Base-by-base conservation (phyloP, 2,329 filamentous ascomycete genomes). In the Clarireedia hainanense region DNA sequence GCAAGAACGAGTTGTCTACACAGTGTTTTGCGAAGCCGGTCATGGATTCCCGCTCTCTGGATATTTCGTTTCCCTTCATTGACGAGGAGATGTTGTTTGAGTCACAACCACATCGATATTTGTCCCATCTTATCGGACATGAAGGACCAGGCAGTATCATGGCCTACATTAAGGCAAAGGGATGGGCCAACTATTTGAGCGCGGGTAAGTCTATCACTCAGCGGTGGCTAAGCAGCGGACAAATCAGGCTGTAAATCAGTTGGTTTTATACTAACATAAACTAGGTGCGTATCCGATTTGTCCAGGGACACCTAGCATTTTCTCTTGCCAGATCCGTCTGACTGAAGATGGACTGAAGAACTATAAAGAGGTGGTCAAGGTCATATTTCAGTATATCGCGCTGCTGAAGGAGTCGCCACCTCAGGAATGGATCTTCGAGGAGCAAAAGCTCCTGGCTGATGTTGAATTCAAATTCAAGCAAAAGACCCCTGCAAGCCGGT, bases 391-490 rank as follows among this genome's bases (percentile, higher is more conserved):
- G 69, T 99, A 99, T 66, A 84, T 97, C 60, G 84, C 90, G 10
- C 81, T 99, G 70, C 80, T 99, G 55, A 84, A 84, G 60, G 88
- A 95, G 65, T 79, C 80, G 2, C 81, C 86, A 5, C 91, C 92
- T 0, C 86, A 95, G 63, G 78, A 95, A 69, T 97, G 94, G 94
- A 91, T 97, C 57, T 91, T 94, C 57, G 83, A 95, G 34, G 94
- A 99, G 72, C 88, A 94, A 71, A 92, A 91, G 71, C 85, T 85
- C 37, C 84, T 97, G 74, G 85, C 88, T 46, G 91, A 97, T 63
- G 89, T 97, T 12, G 88, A 95, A 64, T 99, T 99, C 77, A 89
- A 88, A 62, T 99, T 95, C 73, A 89, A 85, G 72, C 89, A 97
- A 69, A 97, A 97, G 76, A 89, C 85, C 2, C 89, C 89, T 1